These are phyloP conservation scores for Rugonectria rugulosa DNA, from an alignment of 2,329 filamentous ascomycete genomes.

Conservation along the genomic window DNA sequence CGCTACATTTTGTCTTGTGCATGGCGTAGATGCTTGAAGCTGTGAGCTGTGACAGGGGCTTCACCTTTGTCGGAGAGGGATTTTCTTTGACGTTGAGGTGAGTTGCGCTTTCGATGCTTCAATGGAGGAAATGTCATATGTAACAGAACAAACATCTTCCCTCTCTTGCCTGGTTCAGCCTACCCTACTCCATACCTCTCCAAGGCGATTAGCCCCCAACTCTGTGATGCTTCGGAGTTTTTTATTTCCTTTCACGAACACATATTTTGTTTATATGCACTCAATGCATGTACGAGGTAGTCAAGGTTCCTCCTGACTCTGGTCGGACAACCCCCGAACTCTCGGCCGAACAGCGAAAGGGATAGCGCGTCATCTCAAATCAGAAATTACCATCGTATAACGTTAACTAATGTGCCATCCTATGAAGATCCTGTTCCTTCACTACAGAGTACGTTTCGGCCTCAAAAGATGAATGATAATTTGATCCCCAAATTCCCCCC, in stretches of 20 bases:
- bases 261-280: not conserved
- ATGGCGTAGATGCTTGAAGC: not conserved
- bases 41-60: slow-evolving; percentile 4
- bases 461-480: slow-evolving; percentile 11
- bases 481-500: not conserved
- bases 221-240: too few relatives aligned
- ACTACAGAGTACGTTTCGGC: too few relatives aligned
- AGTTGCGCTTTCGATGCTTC: slow-evolving; percentile 19
- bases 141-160: too few relatives aligned
- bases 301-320: not conserved
- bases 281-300: not conserved
- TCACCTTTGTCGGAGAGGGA: slow-evolving; percentile 17
- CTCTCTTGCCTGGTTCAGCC: too few relatives aligned
- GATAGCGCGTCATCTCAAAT: too few relatives aligned
- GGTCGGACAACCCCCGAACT: not conserved
- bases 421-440: not conserved
- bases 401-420: not conserved
- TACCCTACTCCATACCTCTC: too few relatives aligned
- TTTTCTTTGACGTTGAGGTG: slow-evolving; percentile 16
- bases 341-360: too few relatives aligned
- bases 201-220: too few relatives aligned
- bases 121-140: slow-evolving; percentile 15
- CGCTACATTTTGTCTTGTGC: slow-evolving; percentile 17
- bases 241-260: not conserved
- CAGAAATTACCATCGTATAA: too few relatives aligned